Base-by-base conservation (phyloP, 163 green algal genomes). In the Coccomyxa subellipsoidea region DNA sequence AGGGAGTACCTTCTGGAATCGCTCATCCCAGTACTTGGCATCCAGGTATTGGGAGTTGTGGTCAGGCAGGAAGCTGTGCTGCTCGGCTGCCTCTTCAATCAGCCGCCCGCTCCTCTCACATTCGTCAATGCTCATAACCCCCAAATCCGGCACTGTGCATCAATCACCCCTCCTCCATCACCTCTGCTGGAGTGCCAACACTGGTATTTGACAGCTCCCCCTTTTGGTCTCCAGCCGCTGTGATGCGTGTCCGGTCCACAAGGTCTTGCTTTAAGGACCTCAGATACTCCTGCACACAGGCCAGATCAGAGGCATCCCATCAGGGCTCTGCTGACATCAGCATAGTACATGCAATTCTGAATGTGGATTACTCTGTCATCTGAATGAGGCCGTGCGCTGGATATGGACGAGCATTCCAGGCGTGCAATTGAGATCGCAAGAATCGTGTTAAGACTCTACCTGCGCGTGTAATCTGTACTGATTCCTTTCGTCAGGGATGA, bases 21-120 rank as follows among this genome's bases (percentile, higher is more conserved):
- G 54, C 5, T 39, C 38, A 59, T 85, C 54, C 81, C 81, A 85
- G n/a, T 85, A 85, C 0, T 38, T 23, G 9, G 25, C 34, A 1
- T 82, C 27, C 59, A 82, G 76, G 39, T 85, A 85, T 18, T 79
- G n/a, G 29, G 10, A n/a, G 53, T 84, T 84, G 31, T 73, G 66
- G 10, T 73, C 29, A 73, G 66, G 66, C 8, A 73, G 66, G 66
- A 73, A 73, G n/a, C 66, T 73, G 66, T 27, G 66, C 29, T 34
- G 27, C 7, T 73, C 66, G 66, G 47, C 47, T 59, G 47, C 47
- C 47, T 59, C 15, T 7, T 59, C 23, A 18, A n/a, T n/a, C n/a
- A n/a, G n/a, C n/a, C n/a, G n/a, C n/a, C n/a, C n/a, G n/a, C n/a
- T n/a, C n/a, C n/a, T n/a, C 47, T 59, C 23, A 18, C 5, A 8